These are phyloP conservation scores for Pinus albicaulis DNA, from an alignment of 75 land plant species.

Conservation along the genomic window DNA sequence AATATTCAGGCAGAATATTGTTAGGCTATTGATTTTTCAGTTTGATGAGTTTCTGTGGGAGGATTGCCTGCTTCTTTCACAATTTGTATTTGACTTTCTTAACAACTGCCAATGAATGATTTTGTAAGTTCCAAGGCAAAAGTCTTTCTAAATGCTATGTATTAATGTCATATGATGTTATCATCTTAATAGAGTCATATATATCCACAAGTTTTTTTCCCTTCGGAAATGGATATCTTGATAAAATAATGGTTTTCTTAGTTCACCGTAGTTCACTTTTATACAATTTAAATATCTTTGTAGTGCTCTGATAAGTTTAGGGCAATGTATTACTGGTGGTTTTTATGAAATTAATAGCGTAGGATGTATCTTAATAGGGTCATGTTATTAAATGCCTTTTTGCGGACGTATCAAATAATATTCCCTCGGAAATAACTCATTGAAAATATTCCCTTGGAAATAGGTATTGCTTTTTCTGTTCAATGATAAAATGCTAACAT, in stretches of 20 bases:
- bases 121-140: background rate
- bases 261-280: background rate
- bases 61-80: background rate
- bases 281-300: no score
- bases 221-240: background rate
- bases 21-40: background rate
- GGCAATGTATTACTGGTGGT: no score
- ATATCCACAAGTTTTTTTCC: background rate
- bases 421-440: no score
- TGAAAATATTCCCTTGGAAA: no score
- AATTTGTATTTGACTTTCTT: background rate
- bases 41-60: slow-evolving; percentile 6
- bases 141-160: background rate
- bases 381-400: no score
- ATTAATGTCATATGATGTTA: background rate
- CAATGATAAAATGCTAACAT: no score
- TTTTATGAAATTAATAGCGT: no score
- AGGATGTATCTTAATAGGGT: no score
- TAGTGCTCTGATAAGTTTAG: no score
- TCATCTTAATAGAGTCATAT: background rate
- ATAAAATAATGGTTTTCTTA: background rate
- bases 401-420: no score
- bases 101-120: background rate
- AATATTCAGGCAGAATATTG: slow-evolving; percentile 2
- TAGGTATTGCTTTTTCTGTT: no score